Percentiles rank a stretch among this genome's conserved stretches.
phyloP scores from a whole-genome alignment of 2,329 filamentous ascomycete species.

The Phyllosticta ampelicida region DNA sequence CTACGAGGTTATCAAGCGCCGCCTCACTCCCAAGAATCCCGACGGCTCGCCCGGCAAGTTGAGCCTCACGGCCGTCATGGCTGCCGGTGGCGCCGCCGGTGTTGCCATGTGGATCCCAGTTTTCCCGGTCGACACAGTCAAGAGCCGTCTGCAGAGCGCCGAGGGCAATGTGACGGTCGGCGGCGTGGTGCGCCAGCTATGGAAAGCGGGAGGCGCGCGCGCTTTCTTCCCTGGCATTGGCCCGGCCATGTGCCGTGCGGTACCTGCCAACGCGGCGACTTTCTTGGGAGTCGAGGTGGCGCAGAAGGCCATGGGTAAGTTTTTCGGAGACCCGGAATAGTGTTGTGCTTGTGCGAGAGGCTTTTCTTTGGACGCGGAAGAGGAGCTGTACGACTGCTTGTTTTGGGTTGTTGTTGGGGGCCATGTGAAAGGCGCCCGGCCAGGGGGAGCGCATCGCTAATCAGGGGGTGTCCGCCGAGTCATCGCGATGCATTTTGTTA shows the following conservation, averaged over 20 bases:
- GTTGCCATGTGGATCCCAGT: slow-evolving; percentile 99
- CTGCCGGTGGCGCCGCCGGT: slow-evolving; percentile 80
- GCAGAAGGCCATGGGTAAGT: slow-evolving; percentile 70
- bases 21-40: slow-evolving; percentile 71
- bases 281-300: slow-evolving; percentile 80
- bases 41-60: slow-evolving; percentile 66
- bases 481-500: neutral
- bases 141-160: slow-evolving; percentile 84
- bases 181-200: slow-evolving; percentile 72
- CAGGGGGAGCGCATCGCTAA: neutral
- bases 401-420: neutral
- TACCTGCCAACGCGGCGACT: slow-evolving; percentile 92
- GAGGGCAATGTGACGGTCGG: slow-evolving; percentile 73
- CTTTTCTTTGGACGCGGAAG: neutral
- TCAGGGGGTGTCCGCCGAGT: neutral
- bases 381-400: neutral
- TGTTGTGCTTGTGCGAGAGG: neutral
- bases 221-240: slow-evolving; percentile 97
- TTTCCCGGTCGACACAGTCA: slow-evolving; percentile 95
- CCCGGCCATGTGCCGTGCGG: slow-evolving; percentile 81
- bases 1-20: slow-evolving; percentile 91
- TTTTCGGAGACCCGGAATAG: slow-evolving; percentile 40
- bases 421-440: neutral
- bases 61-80: slow-evolving; percentile 70
- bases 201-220: slow-evolving; percentile 74